Conservation (phyloP, 129 eudicot genomes). For the Dittrichia graveolens region DNA sequence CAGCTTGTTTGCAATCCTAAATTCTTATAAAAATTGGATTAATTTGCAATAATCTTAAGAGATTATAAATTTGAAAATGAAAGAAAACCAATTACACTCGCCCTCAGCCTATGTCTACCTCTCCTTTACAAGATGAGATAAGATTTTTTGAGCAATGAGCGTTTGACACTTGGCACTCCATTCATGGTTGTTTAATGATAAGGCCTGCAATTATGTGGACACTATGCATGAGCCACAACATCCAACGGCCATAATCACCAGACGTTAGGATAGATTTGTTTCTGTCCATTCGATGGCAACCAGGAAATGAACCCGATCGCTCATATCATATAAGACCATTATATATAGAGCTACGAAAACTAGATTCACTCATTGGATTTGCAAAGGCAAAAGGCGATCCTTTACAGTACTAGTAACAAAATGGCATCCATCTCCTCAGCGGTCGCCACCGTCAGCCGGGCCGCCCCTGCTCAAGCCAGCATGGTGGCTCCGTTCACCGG, state of each 20-base stretch:
- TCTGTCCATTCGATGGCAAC: slow-evolving; percentile 34
- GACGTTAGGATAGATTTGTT: slow-evolving; percentile 27
- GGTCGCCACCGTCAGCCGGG: slow-evolving; percentile 38
- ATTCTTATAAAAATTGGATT: too few relatives aligned
- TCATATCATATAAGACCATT: slow-evolving; percentile 18
- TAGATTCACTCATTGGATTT: slow-evolving; percentile 16
- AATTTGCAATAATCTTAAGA: too few relatives aligned
- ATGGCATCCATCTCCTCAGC: slow-evolving; percentile 51
- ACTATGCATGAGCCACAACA: slow-evolving; percentile 25
- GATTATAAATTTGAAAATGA: neutral
- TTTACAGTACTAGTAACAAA: neutral
- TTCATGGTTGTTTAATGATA: slow-evolving; percentile 36
- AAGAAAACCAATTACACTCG: slow-evolving; percentile 13
- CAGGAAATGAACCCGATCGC: neutral
- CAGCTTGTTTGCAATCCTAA: too few relatives aligned
- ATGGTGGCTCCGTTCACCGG: slow-evolving; percentile 60
- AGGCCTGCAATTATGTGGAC: slow-evolving; percentile 41
- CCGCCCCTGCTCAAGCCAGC: slow-evolving; percentile 50
- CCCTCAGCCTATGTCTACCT: slow-evolving; percentile 21
- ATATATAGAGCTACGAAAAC: slow-evolving; percentile 29
- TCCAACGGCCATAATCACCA: slow-evolving; percentile 39
- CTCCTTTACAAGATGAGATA: slow-evolving; percentile 47
- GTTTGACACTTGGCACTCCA: slow-evolving; percentile 40
- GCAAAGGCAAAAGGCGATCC: slow-evolving; percentile 19
- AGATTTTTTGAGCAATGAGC: slow-evolving; percentile 34